Conservation (phyloP, 768 basidiomycete species). For the Lyophyllum atratum region DNA sequence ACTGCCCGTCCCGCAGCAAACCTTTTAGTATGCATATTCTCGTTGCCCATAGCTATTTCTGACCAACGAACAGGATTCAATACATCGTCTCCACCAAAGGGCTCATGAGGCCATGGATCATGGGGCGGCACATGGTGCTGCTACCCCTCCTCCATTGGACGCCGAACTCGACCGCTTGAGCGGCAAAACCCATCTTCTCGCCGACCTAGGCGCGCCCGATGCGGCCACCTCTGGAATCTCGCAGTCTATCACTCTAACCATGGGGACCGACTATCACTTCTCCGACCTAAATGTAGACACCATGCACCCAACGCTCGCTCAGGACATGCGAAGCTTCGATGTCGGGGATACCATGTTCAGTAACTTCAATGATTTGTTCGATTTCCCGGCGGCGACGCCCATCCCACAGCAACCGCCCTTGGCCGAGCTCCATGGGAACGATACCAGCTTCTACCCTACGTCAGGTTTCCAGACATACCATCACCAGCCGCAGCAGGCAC, state of each 20-base stretch:
- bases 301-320: slow-evolving; percentile 55
- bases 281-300: slow-evolving; percentile 11
- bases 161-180: slow-evolving; percentile 57
- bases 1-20: slow-evolving; percentile 46
- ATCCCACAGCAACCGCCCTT: slow-evolving; percentile 3
- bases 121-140: slow-evolving; percentile 22
- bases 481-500: slow-evolving; percentile 5
- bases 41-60: background rate
- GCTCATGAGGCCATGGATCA: slow-evolving; percentile 42
- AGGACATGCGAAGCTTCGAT: slow-evolving; percentile 40
- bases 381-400: slow-evolving; percentile 18
- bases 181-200: slow-evolving; percentile 51
- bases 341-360: slow-evolving; percentile 24
- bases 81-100: slow-evolving; percentile 43
- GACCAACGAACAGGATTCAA: slow-evolving; percentile 32
- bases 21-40: slow-evolving; percentile 37
- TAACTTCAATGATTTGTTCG: slow-evolving; percentile 28
- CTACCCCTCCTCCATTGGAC: slow-evolving; percentile 36
- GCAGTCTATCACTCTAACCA: background rate
- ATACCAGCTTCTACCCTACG: slow-evolving; percentile 8
- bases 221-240: slow-evolving; percentile 5
- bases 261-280: slow-evolving; percentile 13
- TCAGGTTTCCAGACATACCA: slow-evolving; percentile 10
- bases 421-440: slow-evolving; percentile 6
- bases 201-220: slow-evolving; percentile 17